phyloP scores from a whole-genome alignment of 2,329 filamentous ascomycete species.

The Paecilomyces dactylethromorphus region DNA sequence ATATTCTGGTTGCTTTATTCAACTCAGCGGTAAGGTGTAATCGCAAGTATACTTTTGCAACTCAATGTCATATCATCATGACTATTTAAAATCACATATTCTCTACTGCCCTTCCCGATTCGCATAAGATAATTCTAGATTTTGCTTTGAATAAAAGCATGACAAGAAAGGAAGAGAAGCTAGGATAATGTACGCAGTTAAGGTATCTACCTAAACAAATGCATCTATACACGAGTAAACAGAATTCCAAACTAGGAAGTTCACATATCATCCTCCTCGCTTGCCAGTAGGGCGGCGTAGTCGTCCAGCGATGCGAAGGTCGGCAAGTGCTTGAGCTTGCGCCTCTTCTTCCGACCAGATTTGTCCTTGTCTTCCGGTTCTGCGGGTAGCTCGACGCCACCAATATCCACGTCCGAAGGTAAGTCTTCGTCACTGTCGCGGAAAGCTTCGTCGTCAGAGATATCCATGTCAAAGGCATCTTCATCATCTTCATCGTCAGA shows the following conservation, averaged over 20 bases:
- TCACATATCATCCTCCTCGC: slow-evolving; percentile 53
- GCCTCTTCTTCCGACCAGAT: slow-evolving; percentile 56
- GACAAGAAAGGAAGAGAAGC: background rate
- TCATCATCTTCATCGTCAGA: slow-evolving; percentile 46
- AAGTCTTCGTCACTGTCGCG: slow-evolving; percentile 50
- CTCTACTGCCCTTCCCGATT: background rate
- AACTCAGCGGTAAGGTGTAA: no score
- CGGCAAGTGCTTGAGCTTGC: slow-evolving; percentile 81
- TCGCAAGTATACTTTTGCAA: no score
- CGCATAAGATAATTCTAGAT: background rate
- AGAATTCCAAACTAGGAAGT: background rate
- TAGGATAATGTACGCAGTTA: background rate
- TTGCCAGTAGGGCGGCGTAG: slow-evolving; percentile 76
- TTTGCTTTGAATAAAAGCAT: background rate
- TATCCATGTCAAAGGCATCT: slow-evolving; percentile 46
- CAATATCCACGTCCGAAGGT: slow-evolving; percentile 43
- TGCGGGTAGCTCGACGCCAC: slow-evolving; percentile 30
- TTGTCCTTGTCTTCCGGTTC: slow-evolving; percentile 37
- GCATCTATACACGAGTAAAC: slow-evolving; percentile 1
- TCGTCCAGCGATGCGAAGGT: slow-evolving; percentile 92
- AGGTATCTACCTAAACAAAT: background rate
- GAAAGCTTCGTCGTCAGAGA: slow-evolving; percentile 40
- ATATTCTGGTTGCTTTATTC: no score
- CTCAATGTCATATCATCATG: background rate
- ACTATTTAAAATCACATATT: background rate